Evolutionary conservation across 1,139 yeast genomes (phyloP).

Genomic region (Geotrichum fermentans): DNA sequence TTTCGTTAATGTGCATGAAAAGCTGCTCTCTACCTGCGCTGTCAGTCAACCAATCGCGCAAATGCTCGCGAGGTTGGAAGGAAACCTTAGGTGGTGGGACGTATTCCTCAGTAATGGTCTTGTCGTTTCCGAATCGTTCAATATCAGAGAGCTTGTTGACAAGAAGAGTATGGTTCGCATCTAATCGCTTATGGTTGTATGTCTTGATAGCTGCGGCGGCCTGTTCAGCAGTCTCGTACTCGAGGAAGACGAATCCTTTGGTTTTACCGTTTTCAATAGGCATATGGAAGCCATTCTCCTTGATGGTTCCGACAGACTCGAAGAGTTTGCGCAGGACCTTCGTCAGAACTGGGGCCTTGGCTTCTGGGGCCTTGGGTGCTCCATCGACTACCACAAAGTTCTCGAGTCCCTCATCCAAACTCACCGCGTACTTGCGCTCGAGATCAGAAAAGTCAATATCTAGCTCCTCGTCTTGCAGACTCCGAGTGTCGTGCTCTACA

Average conservation of each 20-base stretch:
- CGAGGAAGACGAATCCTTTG: slow-evolving; percentile 84
- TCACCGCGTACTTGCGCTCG: slow-evolving; percentile 68
- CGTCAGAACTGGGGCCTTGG: slow-evolving; percentile 76
- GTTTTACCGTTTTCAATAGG: slow-evolving; percentile 72
- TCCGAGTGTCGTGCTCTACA: slow-evolving; percentile 15
- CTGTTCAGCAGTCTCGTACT: slow-evolving; percentile 60
- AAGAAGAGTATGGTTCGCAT: slow-evolving; percentile 83
- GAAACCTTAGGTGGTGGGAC: slow-evolving; percentile 66
- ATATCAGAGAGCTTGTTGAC: slow-evolving; percentile 82
- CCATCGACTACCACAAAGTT: slow-evolving; percentile 87
- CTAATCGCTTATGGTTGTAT: slow-evolving; percentile 84
- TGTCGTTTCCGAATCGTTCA: slow-evolving; percentile 72
- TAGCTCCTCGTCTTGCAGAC: slow-evolving; percentile 19
- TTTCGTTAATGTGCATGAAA: slow-evolving; percentile 71
- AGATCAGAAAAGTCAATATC: slow-evolving; percentile 78
- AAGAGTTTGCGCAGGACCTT: slow-evolving; percentile 83
- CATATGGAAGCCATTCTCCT: slow-evolving; percentile 66
- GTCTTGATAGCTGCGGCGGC: slow-evolving; percentile 78
- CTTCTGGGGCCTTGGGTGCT: slow-evolving; percentile 89
- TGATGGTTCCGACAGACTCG: slow-evolving; percentile 64
- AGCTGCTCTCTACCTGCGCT: slow-evolving; percentile 87
- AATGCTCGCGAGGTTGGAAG: slow-evolving; percentile 70
- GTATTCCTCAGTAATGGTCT: slow-evolving; percentile 59
- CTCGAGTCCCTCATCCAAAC: slow-evolving; percentile 61
- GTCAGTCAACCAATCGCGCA: slow-evolving; percentile 89